Base-by-base conservation (phyloP, 306 rosid species). In the Arachis stenosperma region DNA sequence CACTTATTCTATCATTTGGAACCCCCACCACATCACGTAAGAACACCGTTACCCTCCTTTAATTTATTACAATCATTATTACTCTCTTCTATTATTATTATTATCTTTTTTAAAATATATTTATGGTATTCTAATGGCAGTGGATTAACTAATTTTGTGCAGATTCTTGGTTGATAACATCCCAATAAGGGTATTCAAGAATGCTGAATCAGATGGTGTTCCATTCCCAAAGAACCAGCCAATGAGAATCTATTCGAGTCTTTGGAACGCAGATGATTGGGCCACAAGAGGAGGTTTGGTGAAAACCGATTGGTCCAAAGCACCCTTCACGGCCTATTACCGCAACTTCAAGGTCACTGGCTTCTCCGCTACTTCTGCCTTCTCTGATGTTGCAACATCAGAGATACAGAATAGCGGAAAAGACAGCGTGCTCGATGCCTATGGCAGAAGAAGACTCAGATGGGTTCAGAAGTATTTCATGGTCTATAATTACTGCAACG, bases 401-500 rank as follows among this genome's bases (percentile, higher is more conserved):
- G 37, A 33, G 4, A 33, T 56, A 86, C 85, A 82, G 51, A 81
- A 1, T 22, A 22, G 27, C 27, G 27, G 27, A 22, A 1, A 22
- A 22, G 27, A 61, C 81, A 86, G 77, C 47, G 96, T 69, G 57
- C 94, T 92, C 41, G 96, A 92, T 65, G 94, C 88, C 12, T 61
- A 82, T 36, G 77, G 86, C 63, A 82, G 96, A 68, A 83, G 96
- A 75, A 85, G 92, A 62, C 79, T 92, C 10, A 88, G 94, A 77
- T 92, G 98, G 98, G 98, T 85, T 67, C 94, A 90, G 71, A 90
- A 74, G 74, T 92, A 92, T 58, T 92, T 86, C 84, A 90, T 92
- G 98, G 90, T 92, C 52, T 90, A 92, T 76, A 86, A 92, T 50
- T 92, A 92, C 14, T 92, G 98, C 75, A 79, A 68, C 6, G 98